Percentiles rank a stretch among this genome's conserved stretches.
phyloP scores from a whole-genome alignment of 768 basidiomycete species.

The Exidia glandulosa region DNA sequence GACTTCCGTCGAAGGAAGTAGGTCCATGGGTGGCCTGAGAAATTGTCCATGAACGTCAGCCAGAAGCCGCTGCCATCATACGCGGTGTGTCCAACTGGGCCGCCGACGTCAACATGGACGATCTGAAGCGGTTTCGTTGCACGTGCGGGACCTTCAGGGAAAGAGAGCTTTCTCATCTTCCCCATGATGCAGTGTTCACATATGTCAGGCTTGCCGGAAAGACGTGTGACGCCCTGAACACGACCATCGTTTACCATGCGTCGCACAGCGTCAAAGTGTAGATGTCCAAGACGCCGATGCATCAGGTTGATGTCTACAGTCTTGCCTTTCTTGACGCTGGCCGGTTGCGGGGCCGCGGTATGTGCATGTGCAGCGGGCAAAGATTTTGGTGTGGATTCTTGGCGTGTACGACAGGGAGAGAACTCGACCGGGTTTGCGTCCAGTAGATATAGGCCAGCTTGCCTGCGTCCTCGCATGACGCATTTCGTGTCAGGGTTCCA shows the following conservation, averaged over 20 bases:
- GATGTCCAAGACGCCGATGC: constrained; percentile 2
- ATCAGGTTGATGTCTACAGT: constrained; percentile 1
- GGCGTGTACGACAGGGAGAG: too few relatives aligned
- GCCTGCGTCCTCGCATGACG: too few relatives aligned
- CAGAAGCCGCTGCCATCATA: not conserved
- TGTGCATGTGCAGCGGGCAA: too few relatives aligned
- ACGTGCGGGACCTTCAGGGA: not conserved
- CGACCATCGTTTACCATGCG: not conserved
- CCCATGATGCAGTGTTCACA: constrained; percentile 2
- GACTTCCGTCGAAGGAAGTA: not conserved
- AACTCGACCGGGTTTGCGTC: too few relatives aligned
- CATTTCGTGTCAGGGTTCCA: too few relatives aligned
- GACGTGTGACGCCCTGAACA: not conserved
- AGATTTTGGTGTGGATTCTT: too few relatives aligned
- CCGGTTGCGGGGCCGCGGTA: too few relatives aligned
- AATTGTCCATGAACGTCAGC: not conserved
- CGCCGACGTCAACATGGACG: not conserved
- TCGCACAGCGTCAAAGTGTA: not conserved
- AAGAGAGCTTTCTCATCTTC: not conserved
- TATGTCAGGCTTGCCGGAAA: not conserved
- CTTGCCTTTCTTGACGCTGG: not conserved
- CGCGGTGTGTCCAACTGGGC: not conserved
- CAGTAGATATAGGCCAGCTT: too few relatives aligned
- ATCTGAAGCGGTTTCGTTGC: not conserved
- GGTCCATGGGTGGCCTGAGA: not conserved